Percentiles rank a stretch among this genome's conserved stretches.
These are phyloP conservation scores for Chlorella sp. DNA, from an alignment of 139 green algal species.

Conservation along the genomic window DNA sequence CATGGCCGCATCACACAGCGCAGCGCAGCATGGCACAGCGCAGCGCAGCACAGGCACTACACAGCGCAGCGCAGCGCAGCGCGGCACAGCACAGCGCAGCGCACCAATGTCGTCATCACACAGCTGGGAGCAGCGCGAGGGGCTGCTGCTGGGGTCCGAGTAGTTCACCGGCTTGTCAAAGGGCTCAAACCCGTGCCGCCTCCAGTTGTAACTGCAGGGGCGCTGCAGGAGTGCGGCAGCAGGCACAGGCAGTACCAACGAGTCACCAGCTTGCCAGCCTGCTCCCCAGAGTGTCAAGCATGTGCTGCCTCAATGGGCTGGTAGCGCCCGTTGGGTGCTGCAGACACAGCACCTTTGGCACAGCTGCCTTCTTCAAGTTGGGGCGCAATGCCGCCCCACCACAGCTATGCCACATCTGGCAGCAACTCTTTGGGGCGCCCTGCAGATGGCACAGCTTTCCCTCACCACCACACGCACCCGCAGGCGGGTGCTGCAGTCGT, in stretches of 20 bases:
- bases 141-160: background rate
- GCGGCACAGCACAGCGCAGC: background rate
- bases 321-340: too few species aligned
- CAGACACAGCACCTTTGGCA: too few species aligned
- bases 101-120: background rate
- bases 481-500: conserved; percentile 8
- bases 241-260: too few species aligned
- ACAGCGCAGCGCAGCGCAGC: background rate
- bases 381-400: background rate
- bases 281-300: background rate
- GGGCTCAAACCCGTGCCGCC: background rate
- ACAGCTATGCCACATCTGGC: background rate
- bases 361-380: background rate
- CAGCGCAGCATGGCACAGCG: background rate
- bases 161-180: background rate
- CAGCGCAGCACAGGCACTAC: background rate
- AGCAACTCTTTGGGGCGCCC: background rate
- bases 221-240: background rate
- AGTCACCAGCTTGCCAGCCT: too few species aligned
- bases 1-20: background rate
- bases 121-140: background rate
- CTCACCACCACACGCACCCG: background rate
- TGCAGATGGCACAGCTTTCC: background rate
- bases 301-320: background rate
- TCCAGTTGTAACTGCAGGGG: background rate